Conservation (phyloP, 2,329 filamentous ascomycete genomes). For the Cordyceps sp. region DNA sequence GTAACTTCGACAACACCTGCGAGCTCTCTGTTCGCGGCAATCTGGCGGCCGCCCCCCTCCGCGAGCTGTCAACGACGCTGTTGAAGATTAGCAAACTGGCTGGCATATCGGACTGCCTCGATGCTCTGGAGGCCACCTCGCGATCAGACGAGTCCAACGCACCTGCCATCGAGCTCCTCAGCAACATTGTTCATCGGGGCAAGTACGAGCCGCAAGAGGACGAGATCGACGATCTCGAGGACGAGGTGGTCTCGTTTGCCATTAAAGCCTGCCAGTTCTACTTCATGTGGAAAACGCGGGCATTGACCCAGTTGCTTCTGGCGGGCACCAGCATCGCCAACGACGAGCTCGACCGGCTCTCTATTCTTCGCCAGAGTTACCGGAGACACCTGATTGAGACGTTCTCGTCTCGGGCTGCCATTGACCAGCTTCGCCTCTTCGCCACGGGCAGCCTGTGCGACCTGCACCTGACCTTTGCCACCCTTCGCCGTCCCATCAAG, state of each 20-base stretch:
- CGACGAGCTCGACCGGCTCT: conserved; percentile 42
- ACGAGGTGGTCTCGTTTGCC: conserved; percentile 58
- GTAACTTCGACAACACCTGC: conserved; percentile 51
- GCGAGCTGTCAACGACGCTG: conserved; percentile 55
- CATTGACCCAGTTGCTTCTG: conserved; percentile 36
- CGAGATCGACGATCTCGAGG: conserved; percentile 60
- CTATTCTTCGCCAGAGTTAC: conserved; percentile 37
- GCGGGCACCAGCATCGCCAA: conserved; percentile 38
- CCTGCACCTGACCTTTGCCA: conserved; percentile 62
- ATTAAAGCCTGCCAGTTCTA: conserved; percentile 71
- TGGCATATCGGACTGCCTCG: conserved; percentile 61
- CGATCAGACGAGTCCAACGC: conserved; percentile 28
- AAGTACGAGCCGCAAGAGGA: conserved; percentile 51
- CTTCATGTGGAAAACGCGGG: conserved; percentile 81
- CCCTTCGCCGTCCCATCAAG: conserved; percentile 41
- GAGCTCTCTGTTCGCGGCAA: conserved; percentile 58
- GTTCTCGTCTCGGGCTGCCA: conserved; percentile 48
- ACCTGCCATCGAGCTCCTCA: conserved; percentile 50
- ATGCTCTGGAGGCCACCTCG: conserved; percentile 51
- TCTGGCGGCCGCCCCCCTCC: conserved; percentile 46
- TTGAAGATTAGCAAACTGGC: conserved; percentile 69
- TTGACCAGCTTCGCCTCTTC: conserved; percentile 64
- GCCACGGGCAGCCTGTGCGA: conserved; percentile 69
- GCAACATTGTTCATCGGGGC: conserved; percentile 58
- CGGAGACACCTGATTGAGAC: conserved; percentile 48